Evolutionary conservation across 108 stramenopile genomes (phyloP).

Genomic region (Stephanodiscus minutulus): DNA sequence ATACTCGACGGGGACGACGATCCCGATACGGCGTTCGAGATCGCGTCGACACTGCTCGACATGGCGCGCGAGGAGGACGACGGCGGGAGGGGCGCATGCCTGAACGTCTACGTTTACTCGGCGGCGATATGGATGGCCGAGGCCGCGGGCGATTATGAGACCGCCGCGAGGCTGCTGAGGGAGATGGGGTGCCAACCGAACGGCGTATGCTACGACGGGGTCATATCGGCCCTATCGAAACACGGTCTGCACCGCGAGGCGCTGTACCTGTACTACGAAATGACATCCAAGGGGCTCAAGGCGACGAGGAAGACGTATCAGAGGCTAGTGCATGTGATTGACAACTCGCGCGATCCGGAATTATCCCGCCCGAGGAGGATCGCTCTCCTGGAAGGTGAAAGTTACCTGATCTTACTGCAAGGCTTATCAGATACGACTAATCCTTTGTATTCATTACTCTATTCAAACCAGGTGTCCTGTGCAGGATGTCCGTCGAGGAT

Average conservation of each 20-base stretch:
- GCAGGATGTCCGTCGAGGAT: conserved; percentile 22
- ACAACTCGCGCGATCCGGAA: conserved; percentile 33
- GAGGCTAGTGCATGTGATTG: conserved; percentile 26
- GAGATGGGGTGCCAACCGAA: conserved; percentile 52
- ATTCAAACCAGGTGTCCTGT: conserved; percentile 37
- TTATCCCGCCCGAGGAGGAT: conserved; percentile 22
- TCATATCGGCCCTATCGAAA: conserved; percentile 56
- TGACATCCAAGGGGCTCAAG: conserved; percentile 38
- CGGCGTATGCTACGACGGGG: conserved; percentile 58
- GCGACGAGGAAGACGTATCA: conserved; percentile 46
- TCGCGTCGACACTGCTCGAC: conserved; percentile 46
- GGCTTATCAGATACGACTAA: too few relatives aligned
- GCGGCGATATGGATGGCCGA: conserved; percentile 80
- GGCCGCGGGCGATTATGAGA: conserved; percentile 35
- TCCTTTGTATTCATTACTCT: too few relatives aligned
- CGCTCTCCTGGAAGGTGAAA: too few relatives aligned
- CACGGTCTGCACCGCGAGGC: conserved; percentile 51
- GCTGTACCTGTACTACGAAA: conserved; percentile 53
- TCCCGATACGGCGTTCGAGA: conserved; percentile 36
- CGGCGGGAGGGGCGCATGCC: conserved; percentile 22
- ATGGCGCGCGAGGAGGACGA: conserved; percentile 47
- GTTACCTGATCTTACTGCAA: too few relatives aligned
- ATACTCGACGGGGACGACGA: conserved; percentile 13
- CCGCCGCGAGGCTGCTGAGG: conserved; percentile 45
- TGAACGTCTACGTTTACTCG: conserved; percentile 72